These are phyloP conservation scores for Triticum urartu DNA, from an alignment of 176 grass and related monocot genomes.

Conservation along the genomic window DNA sequence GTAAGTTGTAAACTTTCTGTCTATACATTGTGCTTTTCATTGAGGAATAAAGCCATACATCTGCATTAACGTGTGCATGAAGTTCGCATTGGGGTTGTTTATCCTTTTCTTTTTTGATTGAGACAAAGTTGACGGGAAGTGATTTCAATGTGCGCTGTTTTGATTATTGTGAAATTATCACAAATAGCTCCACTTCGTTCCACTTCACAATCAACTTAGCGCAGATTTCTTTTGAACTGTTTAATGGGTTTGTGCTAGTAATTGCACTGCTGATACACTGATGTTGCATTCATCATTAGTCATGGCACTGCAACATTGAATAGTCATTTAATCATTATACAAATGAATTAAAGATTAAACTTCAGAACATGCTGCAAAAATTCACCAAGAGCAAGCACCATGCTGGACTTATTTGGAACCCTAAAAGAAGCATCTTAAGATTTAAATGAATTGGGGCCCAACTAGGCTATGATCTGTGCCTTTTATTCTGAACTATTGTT, in stretches of 20 bases:
- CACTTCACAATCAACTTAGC: neutral
- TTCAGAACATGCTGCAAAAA: neutral
- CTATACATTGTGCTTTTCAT: slow-evolving; percentile 13
- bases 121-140: neutral
- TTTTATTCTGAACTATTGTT: neutral
- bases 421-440: neutral
- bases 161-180: neutral
- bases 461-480: neutral
- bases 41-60: slow-evolving; percentile 14
- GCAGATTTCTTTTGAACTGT: neutral
- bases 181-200: neutral
- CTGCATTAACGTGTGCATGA: neutral
- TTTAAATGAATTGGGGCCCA: neutral
- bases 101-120: neutral
- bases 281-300: neutral
- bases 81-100: neutral
- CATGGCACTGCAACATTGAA: neutral
- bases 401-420: neutral
- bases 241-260: neutral
- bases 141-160: neutral
- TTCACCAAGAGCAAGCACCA: neutral
- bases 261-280: neutral
- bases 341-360: neutral
- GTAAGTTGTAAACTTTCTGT: slow-evolving; percentile 48
- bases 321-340: neutral